Evolutionary conservation across 2,329 filamentous ascomycete species (phyloP), one percentile per base, ranked within the genome.

Genomic region (Paraphoma chrysanthemicola): DNA sequence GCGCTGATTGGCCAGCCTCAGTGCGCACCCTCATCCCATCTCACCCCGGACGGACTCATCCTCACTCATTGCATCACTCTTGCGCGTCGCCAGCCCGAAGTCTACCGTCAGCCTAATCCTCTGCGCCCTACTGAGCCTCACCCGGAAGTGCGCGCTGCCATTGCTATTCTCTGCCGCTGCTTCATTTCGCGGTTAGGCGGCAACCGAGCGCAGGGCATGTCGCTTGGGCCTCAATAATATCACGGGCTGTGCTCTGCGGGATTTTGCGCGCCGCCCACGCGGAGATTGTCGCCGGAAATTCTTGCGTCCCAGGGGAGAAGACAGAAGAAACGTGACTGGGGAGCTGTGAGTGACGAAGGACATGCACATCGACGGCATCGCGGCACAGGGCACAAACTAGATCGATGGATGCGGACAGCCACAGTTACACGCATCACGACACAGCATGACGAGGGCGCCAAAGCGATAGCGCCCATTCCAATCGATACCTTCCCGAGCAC

Each of bases 391-490:
- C 53, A 62, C 61, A 55, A 57, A 55, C 54, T 58, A 67, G 57
- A 60, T 58, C 36, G 54, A 73, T 70, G 69, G 66, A 71, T 58
- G 60, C 57, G 53, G 57, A 56, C 64, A 70, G 69, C 69, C 71
- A 65, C 62, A 23, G 67, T 72, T 61, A 68, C 66, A 70, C 68
- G 61, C 59, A 31, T 49, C 56, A 50, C 62, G 59, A 67, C 68
- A 71, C 70, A 68, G 69, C 71, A 75, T 73, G 72, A 66, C 57
- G 62, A 53, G 62, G 65, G 70, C 67, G 66, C 68, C 68, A 67
- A 66, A 57, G 56, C 68, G 62, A 71, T 67, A 71, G 63, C 64
- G 68, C 44, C 63, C 50, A 62, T 31, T 54, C 59, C 64, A 66
- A 63, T 63, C 65, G 18, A 67, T 53, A 47, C 50, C 43, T 28